These are phyloP conservation scores for Evernia prunastri DNA, from an alignment of 495 filamentous ascomycete species.

Conservation along the genomic window DNA sequence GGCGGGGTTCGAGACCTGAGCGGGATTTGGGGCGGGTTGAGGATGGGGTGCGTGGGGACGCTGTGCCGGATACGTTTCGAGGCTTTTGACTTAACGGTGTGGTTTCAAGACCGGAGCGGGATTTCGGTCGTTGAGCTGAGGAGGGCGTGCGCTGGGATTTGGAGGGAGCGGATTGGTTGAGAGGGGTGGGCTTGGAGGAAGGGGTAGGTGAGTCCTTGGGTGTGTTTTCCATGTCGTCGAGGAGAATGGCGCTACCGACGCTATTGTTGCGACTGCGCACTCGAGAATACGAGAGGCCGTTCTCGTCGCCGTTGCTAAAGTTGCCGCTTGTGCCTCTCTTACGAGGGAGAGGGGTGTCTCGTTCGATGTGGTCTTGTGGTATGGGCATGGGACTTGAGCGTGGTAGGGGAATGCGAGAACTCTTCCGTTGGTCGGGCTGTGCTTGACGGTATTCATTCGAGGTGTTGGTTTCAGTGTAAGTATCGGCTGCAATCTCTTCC, in stretches of 20 bases:
- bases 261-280: conserved; percentile 68
- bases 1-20: conserved; percentile 50
- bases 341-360: conserved; percentile 60
- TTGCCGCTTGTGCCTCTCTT: conserved; percentile 48
- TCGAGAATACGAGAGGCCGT: conserved; percentile 52
- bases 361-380: conserved; percentile 59
- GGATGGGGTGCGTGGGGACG: conserved; percentile 59
- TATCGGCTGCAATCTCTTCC: conserved; percentile 71
- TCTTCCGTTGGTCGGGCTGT: conserved; percentile 41
- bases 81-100: not conserved
- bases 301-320: conserved; percentile 48
- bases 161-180: conserved; percentile 28
- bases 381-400: conserved; percentile 73
- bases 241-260: conserved; percentile 50
- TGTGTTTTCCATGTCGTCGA: conserved; percentile 43
- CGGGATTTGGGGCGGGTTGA: conserved; percentile 65
- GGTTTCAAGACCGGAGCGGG: not conserved
- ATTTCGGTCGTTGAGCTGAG: conserved; percentile 30
- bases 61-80: conserved; percentile 27
- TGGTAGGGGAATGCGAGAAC: conserved; percentile 74
- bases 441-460: conserved; percentile 32
- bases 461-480: conserved; percentile 35
- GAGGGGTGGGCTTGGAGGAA: conserved; percentile 42
- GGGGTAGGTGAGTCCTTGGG: conserved; percentile 34
- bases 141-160: conserved; percentile 22